A percentile compares a stretch with the other conserved stretches of the same genome.
Evolutionary conservation across 148 eudicot genomes (phyloP).

Genomic region (Nyssa sinensis): DNA sequence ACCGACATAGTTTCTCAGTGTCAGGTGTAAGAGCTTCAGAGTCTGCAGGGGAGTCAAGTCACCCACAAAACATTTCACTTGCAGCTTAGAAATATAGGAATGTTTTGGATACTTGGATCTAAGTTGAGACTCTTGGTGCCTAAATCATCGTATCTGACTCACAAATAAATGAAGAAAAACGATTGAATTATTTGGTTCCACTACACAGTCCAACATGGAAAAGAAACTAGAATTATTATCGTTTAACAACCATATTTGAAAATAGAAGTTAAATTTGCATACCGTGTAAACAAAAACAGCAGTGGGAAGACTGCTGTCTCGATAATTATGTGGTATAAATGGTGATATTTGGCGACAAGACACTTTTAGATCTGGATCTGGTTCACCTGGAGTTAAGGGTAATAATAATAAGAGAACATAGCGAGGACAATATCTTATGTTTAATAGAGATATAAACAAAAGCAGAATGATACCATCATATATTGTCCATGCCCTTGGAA

Average conservation of each 20-base stretch:
- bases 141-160: too few relatives aligned
- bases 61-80: neutral
- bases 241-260: slow-evolving; percentile 2
- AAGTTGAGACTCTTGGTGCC: neutral
- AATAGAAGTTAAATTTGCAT: slow-evolving; percentile 22
- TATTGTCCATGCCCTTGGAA: slow-evolving; percentile 98
- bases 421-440: neutral
- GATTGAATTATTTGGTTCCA: neutral
- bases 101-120: too few relatives aligned
- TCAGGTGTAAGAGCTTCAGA: neutral
- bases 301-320: slow-evolving; percentile 95
- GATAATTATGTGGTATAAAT: slow-evolving; percentile 91
- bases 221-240: neutral
- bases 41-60: neutral
- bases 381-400: slow-evolving; percentile 69
- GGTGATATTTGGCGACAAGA: slow-evolving; percentile 99
- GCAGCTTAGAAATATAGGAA: neutral
- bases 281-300: slow-evolving; percentile 96
- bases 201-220: neutral
- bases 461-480: slow-evolving; percentile 65
- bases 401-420: slow-evolving; percentile 10
- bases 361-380: slow-evolving; percentile 94
- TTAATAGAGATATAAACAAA: neutral
- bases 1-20: neutral
- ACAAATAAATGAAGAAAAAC: neutral